Evolutionary conservation across 208 protist genomes (phyloP), one percentile per base, ranked within the genome.

Genomic region (Borovskyia barvae): DNA sequence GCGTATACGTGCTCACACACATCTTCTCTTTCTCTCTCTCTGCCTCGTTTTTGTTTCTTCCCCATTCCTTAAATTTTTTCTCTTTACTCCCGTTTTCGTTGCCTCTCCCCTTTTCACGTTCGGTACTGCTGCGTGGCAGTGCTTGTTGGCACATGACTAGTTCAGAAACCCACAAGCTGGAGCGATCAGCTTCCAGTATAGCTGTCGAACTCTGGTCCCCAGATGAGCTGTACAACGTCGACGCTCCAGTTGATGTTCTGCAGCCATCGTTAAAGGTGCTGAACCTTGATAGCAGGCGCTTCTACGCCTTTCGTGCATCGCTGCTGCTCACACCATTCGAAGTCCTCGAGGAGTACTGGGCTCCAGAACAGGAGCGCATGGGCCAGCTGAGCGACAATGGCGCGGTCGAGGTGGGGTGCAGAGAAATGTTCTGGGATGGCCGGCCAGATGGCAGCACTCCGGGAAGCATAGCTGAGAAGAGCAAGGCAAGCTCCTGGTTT

Each of bases 121-220:
- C 24, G 6, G 8, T 14, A 5, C 9, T 45, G 8, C 5, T 19
- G n/a, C 24, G 15, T 5, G 15, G 45, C 32, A 26, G 15, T 0
- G 15, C 5, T 50, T 20, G 24, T n/a, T n/a, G n/a, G n/a, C n/a
- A n/a, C n/a, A n/a, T 65, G 54, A 14, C 54, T 11, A 11, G 22
- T 15, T 37, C 25, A 19, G 41, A 17, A 30, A 35, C 4, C 11
- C 43, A 29, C 50, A 42, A 63, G 19, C 37, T 72, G 40, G 35
- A 17, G 40, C 55, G 65, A 29, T 52, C 39, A 1, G 56, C 55
- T 4, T 33, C 30, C 3, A 52, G 41, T n/a, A 45, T 72, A 3
- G 54, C 55, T 15, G 54, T 42, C 0, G 56, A 59, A 26, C 50
- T 72, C 24, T 72, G 65, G 65, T 72, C 65, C 17, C 65, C 65